These are phyloP conservation scores for Tuber melanosporum DNA, from an alignment of 495 filamentous ascomycete species.

Conservation along the genomic window DNA sequence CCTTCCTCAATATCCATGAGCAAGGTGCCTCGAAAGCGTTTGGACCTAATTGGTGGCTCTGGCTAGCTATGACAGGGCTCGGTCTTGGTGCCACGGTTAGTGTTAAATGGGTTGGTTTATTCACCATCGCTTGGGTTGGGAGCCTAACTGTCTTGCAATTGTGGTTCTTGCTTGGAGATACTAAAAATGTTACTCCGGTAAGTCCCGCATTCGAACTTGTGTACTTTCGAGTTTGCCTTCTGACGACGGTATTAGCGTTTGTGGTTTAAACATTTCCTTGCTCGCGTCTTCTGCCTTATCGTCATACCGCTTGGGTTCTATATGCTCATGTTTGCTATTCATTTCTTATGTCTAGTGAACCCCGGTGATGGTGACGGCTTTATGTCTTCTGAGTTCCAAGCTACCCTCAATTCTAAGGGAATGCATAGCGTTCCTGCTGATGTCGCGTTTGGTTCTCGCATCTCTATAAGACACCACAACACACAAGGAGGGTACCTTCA, in stretches of 20 bases:
- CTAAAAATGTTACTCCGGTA: conserved; percentile 70
- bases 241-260: conserved; percentile 52
- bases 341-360: conserved; percentile 86
- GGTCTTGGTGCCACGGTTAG: conserved; percentile 85
- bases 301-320: conserved; percentile 86
- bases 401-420: conserved; percentile 87
- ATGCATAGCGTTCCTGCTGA: conserved; percentile 95
- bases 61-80: conserved; percentile 80
- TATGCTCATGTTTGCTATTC: conserved; percentile 89
- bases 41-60: conserved; percentile 90
- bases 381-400: conserved; percentile 99
- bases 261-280: conserved; percentile 93
- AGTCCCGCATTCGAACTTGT: conserved; percentile 24
- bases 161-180: conserved; percentile 88
- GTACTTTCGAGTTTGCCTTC: background rate
- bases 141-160: conserved; percentile 82
- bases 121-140: conserved; percentile 98
- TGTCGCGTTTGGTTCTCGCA: conserved; percentile 77
- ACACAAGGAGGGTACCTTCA: conserved; percentile 97
- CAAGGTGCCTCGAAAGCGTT: conserved; percentile 83
- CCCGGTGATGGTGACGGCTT: conserved; percentile 97
- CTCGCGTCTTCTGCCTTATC: conserved; percentile 85
- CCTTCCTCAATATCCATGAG: conserved; percentile 95
- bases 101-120: conserved; percentile 97
- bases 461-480: conserved; percentile 84